Conservation (phyloP, 2,329 filamentous ascomycete species). For the Colletotrichum coccodes region DNA sequence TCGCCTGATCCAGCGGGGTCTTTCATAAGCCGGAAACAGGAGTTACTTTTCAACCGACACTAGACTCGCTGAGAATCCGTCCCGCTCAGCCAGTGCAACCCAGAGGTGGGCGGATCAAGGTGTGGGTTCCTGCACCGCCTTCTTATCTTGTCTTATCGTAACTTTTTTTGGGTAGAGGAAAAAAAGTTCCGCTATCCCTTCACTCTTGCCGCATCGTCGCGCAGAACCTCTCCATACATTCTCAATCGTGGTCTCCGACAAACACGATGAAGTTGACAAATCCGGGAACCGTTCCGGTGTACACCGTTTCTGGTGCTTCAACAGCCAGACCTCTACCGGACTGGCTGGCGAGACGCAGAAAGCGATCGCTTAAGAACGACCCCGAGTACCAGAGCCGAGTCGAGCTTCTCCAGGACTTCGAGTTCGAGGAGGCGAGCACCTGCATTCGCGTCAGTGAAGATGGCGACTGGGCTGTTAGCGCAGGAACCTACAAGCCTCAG, state of each 20-base stretch:
- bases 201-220: constrained; percentile 15
- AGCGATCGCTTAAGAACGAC: constrained; percentile 91
- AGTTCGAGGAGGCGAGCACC: constrained; percentile 94
- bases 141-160: constrained; percentile 33
- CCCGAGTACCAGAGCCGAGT: constrained; percentile 93
- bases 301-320: constrained; percentile 92
- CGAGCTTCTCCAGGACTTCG: constrained; percentile 96
- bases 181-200: constrained; percentile 31
- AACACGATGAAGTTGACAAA: constrained; percentile 81
- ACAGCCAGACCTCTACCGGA: constrained; percentile 90
- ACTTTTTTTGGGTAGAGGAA: constrained; percentile 31
- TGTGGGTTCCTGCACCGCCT: neutral
- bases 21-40: neutral
- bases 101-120: neutral
- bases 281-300: constrained; percentile 86
- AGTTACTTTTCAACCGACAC: constrained; percentile 22
- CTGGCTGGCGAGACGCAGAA: constrained; percentile 91
- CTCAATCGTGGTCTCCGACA: constrained; percentile 10
- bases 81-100: neutral
- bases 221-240: constrained; percentile 12
- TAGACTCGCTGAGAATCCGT: neutral
- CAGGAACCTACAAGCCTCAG: constrained; percentile 79
- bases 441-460: constrained; percentile 93
- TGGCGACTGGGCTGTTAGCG: constrained; percentile 85
- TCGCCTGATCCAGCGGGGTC: constrained; percentile 2